Percentiles rank a stretch among this genome's conserved stretches.
Evolutionary conservation across 2,329 filamentous ascomycete species (phyloP).

Genomic region (Westerdykella aurantiaca): DNA sequence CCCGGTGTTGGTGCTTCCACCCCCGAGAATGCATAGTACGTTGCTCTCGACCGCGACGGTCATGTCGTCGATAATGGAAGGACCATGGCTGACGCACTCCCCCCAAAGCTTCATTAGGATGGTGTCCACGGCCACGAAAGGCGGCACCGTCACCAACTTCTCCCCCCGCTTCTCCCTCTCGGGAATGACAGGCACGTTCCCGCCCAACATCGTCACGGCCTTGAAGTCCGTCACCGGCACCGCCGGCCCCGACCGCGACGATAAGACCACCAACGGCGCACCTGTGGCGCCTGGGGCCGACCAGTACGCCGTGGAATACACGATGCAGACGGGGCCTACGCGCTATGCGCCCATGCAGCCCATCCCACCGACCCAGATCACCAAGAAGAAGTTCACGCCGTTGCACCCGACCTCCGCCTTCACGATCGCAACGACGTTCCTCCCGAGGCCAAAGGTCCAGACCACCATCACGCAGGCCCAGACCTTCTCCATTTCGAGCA

Average conservation of each 20-base stretch:
- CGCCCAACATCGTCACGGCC: constrained; percentile 40
- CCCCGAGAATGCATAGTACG: constrained; percentile 54
- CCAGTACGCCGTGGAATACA: constrained; percentile 46
- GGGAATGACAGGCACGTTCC: constrained; percentile 58
- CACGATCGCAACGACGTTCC: constrained; percentile 46
- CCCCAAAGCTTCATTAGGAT: constrained; percentile 41
- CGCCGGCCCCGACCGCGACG: constrained; percentile 22
- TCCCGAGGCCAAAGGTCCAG: constrained; percentile 41
- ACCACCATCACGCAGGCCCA: constrained; percentile 50
- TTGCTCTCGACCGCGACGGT: constrained; percentile 1
- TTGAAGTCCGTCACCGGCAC: constrained; percentile 21
- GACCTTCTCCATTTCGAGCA: constrained; percentile 48
- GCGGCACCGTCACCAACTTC: constrained; percentile 54
- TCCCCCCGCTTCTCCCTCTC: constrained; percentile 59
- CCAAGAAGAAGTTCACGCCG: constrained; percentile 45
- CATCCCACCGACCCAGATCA: constrained; percentile 55
- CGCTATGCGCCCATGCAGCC: constrained; percentile 59
- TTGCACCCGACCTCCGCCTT: constrained; percentile 53
- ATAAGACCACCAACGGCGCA: constrained; percentile 13
- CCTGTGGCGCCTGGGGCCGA: constrained; percentile 23
- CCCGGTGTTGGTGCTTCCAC: constrained; percentile 18
- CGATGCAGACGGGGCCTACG: constrained; percentile 51
- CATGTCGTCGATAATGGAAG: constrained; percentile 3
- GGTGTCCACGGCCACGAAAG: constrained; percentile 49
- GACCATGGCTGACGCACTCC: background rate